These are phyloP conservation scores for Xylaria venustula DNA, from an alignment of 495 filamentous ascomycete species.

Conservation along the genomic window DNA sequence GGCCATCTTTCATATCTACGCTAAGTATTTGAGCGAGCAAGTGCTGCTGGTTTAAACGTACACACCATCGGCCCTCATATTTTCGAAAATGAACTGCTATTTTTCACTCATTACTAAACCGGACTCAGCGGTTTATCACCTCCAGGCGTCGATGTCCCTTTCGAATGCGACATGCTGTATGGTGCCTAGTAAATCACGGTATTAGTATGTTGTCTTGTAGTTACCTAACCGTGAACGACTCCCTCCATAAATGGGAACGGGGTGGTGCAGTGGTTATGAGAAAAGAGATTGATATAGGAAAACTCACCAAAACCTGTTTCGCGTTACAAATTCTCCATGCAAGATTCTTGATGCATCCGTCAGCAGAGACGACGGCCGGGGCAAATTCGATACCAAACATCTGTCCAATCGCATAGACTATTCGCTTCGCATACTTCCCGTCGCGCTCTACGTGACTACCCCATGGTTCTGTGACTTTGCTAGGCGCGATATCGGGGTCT, in stretches of 20 bases:
- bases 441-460: slow-evolving; percentile 80
- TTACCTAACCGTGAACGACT: too few relatives aligned
- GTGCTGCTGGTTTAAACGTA: too few relatives aligned
- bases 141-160: slow-evolving; percentile 53
- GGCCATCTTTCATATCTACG: too few relatives aligned
- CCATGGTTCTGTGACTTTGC: slow-evolving; percentile 75
- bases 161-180: slow-evolving; percentile 63
- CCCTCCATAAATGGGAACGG: not conserved
- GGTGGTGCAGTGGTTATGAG: not conserved
- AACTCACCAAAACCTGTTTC: slow-evolving; percentile 86
- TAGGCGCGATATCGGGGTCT: slow-evolving; percentile 88
- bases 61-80: too few relatives aligned
- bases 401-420: slow-evolving; percentile 91
- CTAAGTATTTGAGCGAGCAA: too few relatives aligned
- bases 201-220: slow-evolving; percentile 21
- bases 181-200: slow-evolving; percentile 46
- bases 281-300: not conserved
- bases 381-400: slow-evolving; percentile 99
- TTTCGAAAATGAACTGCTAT: too few relatives aligned
- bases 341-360: slow-evolving; percentile 87
- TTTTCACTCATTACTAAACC: too few relatives aligned
- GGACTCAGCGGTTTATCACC: slow-evolving; percentile 29
- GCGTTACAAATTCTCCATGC: slow-evolving; percentile 96
- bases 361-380: slow-evolving; percentile 85
- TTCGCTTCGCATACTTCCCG: slow-evolving; percentile 80